A percentile compares a stretch with the other conserved stretches of the same genome.
These are phyloP conservation scores for Stachybotrys chartarum DNA, from an alignment of 2,329 filamentous ascomycete species.

Conservation along the genomic window DNA sequence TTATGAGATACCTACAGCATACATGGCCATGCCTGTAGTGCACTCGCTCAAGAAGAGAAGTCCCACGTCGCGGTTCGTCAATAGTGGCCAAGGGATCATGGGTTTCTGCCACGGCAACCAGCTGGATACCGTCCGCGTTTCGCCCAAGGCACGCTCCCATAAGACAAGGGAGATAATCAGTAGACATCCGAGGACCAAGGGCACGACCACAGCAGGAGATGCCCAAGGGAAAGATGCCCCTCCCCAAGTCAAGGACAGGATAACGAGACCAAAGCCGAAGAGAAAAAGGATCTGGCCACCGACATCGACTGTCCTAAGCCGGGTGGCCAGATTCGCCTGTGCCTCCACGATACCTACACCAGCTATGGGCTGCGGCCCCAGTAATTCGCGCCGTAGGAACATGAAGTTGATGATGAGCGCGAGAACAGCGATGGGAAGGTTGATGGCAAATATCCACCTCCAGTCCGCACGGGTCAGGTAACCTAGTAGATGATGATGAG, in stretches of 20 bases:
- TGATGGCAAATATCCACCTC: slow-evolving; percentile 62
- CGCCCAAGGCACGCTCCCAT: slow-evolving; percentile 48
- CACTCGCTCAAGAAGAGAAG: slow-evolving; percentile 59
- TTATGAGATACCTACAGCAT: slow-evolving; percentile 25
- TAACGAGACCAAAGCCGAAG: slow-evolving; percentile 43
- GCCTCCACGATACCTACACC: slow-evolving; percentile 26
- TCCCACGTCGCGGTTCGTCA: slow-evolving; percentile 49
- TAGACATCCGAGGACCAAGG: slow-evolving; percentile 37
- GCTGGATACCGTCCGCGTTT: slow-evolving; percentile 26
- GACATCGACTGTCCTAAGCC: slow-evolving; percentile 47
- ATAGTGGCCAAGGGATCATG: slow-evolving; percentile 57
- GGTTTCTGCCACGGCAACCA: slow-evolving; percentile 35
- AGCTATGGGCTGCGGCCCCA: slow-evolving; percentile 41
- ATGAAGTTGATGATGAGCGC: slow-evolving; percentile 48
- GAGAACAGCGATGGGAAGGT: slow-evolving; percentile 46
- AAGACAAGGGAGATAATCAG: slow-evolving; percentile 34
- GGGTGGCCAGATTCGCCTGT: slow-evolving; percentile 7
- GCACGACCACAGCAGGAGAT: slow-evolving; percentile 38
- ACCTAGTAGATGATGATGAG: slow-evolving; percentile 10
- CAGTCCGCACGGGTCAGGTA: slow-evolving; percentile 49
- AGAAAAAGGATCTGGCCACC: slow-evolving; percentile 52
- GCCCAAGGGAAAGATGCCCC: slow-evolving; percentile 46
- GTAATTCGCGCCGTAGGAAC: slow-evolving; percentile 50
- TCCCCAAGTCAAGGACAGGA: slow-evolving; percentile 49
- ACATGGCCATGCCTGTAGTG: slow-evolving; percentile 49